Evolutionary conservation across 345 rosid species (phyloP).

Genomic region (Citrus sinensis): DNA sequence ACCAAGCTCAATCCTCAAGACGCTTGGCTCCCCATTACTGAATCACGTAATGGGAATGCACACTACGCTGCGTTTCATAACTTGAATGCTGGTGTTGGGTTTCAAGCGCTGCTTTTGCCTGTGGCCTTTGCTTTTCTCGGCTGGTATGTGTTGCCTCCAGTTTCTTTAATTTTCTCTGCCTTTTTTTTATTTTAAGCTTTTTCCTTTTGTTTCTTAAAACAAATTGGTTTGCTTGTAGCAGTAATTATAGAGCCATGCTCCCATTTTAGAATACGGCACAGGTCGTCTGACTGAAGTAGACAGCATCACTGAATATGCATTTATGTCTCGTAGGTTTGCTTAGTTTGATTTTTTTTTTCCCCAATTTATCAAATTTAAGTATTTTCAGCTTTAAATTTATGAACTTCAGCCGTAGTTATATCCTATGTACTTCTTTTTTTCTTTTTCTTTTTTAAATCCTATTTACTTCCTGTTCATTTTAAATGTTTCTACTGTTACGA

Average conservation of each 20-base stretch:
- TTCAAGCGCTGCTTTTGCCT: slow-evolving; percentile 90
- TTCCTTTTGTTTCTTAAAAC: background rate
- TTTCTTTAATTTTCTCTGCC: background rate
- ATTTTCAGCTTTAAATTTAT: background rate
- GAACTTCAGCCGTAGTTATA: background rate
- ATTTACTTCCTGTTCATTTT: no score
- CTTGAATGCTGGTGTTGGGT: slow-evolving; percentile 92
- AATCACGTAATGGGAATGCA: slow-evolving; percentile 97
- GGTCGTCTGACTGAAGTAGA: background rate
- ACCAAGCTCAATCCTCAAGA: slow-evolving; percentile 98
- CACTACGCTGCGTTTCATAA: slow-evolving; percentile 98
- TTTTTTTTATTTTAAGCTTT: background rate
- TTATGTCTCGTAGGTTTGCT: background rate
- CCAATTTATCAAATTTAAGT: background rate
- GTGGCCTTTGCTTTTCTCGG: slow-evolving; percentile 96
- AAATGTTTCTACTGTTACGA: no score
- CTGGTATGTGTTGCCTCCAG: slow-evolving; percentile 45
- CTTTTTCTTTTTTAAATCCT: no score
- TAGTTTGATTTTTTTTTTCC: background rate
- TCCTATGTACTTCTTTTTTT: background rate
- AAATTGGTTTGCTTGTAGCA: background rate
- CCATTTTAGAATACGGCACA: background rate
- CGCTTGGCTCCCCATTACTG: slow-evolving; percentile 98
- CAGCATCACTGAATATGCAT: background rate
- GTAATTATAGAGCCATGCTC: background rate